These are phyloP conservation scores for Mucor plumbeus DNA, from an alignment of 371 early-diverging fungal genomes.

Conservation along the genomic window DNA sequence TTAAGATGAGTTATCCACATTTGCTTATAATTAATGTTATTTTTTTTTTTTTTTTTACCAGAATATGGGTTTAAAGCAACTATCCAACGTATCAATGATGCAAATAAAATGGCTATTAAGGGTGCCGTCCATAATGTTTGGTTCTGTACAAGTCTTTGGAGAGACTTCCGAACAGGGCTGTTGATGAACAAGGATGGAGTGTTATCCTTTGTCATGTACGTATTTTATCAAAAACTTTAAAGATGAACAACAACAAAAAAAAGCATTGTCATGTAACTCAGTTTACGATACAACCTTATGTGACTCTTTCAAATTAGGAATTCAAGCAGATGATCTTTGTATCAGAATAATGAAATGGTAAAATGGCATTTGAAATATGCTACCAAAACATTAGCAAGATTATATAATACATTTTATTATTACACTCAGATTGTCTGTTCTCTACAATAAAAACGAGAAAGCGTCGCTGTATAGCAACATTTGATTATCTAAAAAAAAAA, in stretches of 20 bases:
- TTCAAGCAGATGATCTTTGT: too few relatives aligned
- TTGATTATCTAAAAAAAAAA: neutral
- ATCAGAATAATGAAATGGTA: too few relatives aligned
- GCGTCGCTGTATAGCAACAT: neutral
- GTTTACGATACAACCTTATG: too few relatives aligned
- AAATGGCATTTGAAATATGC: too few relatives aligned
- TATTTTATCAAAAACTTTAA: neutral
- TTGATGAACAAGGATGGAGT: constrained; percentile 26
- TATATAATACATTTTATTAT: too few relatives aligned
- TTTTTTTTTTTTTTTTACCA: constrained; percentile 52
- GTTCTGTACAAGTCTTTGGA: constrained; percentile 32
- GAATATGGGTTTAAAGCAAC: constrained; percentile 81
- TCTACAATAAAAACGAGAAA: neutral
- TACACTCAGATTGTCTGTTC: neutral
- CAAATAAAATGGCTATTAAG: constrained; percentile 55
- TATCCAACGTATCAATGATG: constrained; percentile 72
- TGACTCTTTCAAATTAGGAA: too few relatives aligned
- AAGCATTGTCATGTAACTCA: neutral
- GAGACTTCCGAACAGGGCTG: constrained; percentile 26
- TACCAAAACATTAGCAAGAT: too few relatives aligned
- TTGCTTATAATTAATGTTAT: neutral
- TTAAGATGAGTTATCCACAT: neutral
- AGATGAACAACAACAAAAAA: neutral
- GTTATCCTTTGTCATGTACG: constrained; percentile 17
- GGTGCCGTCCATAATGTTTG: constrained; percentile 49